These are phyloP conservation scores for Schizophyllum amplum DNA, from an alignment of 1,284 basidiomycete species.

Conservation along the genomic window DNA sequence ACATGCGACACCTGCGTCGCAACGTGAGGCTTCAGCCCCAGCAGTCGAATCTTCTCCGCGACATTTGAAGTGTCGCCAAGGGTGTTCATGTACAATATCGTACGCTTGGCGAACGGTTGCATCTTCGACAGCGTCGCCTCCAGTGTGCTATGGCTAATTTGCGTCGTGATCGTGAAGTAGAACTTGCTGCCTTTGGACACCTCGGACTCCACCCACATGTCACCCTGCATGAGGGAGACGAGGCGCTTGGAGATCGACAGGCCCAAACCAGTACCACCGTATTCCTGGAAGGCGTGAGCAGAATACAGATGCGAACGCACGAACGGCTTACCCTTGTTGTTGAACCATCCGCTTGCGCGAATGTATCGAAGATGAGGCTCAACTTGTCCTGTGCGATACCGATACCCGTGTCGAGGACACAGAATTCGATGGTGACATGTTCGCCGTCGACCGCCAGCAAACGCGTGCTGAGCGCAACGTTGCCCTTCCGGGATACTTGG, in stretches of 20 bases:
- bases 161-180: conserved; percentile 91
- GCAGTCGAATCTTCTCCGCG: conserved; percentile 68
- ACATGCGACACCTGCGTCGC: conserved; percentile 77
- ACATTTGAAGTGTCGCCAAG: conserved; percentile 73
- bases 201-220: conserved; percentile 97
- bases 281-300: conserved; percentile 55
- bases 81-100: conserved; percentile 90
- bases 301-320: conserved; percentile 6
- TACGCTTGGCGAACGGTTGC: conserved; percentile 68
- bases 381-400: conserved; percentile 99
- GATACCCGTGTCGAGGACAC: conserved; percentile 96
- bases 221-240: conserved; percentile 95
- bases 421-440: conserved; percentile 91
- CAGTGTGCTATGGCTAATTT: conserved; percentile 69
- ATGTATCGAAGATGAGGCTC: conserved; percentile 98
- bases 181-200: conserved; percentile 91
- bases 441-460: conserved; percentile 68
- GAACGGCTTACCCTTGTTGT: conserved; percentile 64
- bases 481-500: conserved; percentile 73
- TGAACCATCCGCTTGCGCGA: conserved; percentile 96
- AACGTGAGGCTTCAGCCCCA: conserved; percentile 78
- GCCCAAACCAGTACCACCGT: conserved; percentile 97
- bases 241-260: conserved; percentile 92
- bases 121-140: conserved; percentile 72
- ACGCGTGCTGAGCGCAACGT: conserved; percentile 86